These are phyloP conservation scores for Penicillium sp. DNA, from an alignment of 2,329 filamentous ascomycete genomes.

Conservation along the genomic window DNA sequence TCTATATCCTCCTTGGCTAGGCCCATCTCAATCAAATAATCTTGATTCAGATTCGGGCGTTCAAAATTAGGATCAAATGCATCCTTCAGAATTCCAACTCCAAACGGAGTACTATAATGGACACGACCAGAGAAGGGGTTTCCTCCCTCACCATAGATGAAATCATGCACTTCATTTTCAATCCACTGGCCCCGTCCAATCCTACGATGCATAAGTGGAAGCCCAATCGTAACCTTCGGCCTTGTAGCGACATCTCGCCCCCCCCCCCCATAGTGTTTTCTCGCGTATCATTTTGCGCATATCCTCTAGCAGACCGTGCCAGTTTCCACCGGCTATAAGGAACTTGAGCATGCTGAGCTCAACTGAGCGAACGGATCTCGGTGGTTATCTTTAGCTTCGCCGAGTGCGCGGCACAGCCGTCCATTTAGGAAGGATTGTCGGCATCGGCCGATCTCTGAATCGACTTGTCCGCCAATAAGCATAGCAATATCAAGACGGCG, in stretches of 20 bases:
- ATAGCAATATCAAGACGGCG: too few species aligned
- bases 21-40: neutral
- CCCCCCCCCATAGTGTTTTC: neutral
- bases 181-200: neutral
- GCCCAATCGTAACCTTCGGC: neutral
- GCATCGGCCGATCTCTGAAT: too few species aligned
- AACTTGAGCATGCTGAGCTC: neutral
- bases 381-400: neutral
- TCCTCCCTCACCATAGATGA: neutral
- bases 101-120: neutral
- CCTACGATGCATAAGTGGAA: too few species aligned
- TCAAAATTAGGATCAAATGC: slow-evolving; percentile 1
- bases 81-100: neutral
- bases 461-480: too few species aligned
- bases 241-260: neutral
- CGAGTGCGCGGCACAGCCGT: too few species aligned
- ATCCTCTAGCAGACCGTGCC: neutral
- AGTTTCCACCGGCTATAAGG: too few species aligned
- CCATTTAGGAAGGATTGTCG: too few species aligned
- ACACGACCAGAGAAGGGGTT: neutral
- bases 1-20: neutral
- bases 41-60: neutral
- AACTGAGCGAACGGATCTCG: neutral
- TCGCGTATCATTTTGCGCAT: neutral
- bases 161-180: neutral